phyloP scores from a whole-genome alignment of 2,329 filamentous ascomycete genomes.

The Cercospora sp. region DNA sequence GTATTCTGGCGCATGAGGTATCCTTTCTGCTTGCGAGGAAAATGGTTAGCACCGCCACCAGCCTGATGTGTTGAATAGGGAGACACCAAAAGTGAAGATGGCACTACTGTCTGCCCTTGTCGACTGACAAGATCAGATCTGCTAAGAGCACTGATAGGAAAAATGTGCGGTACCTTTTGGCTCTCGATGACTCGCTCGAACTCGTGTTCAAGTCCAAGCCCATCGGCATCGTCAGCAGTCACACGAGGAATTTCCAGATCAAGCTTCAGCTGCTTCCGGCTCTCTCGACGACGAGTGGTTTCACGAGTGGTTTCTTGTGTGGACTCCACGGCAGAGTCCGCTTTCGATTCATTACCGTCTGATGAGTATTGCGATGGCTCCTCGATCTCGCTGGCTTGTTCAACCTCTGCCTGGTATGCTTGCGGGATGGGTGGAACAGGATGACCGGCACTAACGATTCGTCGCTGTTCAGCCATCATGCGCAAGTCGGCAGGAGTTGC shows the following conservation, averaged over 20 bases:
- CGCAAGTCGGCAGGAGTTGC: slow-evolving; percentile 80
- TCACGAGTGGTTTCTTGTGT: slow-evolving; percentile 21
- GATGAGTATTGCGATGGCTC: slow-evolving; percentile 31
- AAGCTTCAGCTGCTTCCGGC: slow-evolving; percentile 30
- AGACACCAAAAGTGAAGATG: slow-evolving; percentile 17
- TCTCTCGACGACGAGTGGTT: slow-evolving; percentile 23
- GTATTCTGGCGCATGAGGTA: slow-evolving; percentile 99
- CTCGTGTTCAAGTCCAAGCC: slow-evolving; percentile 84
- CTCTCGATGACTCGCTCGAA: slow-evolving; percentile 93
- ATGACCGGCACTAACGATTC: slow-evolving; percentile 75
- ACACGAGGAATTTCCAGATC: slow-evolving; percentile 74
- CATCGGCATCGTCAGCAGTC: slow-evolving; percentile 68
- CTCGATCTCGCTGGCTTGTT: slow-evolving; percentile 21
- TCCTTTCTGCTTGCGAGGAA: slow-evolving; percentile 74
- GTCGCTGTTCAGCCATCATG: slow-evolving; percentile 81
- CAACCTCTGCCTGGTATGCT: slow-evolving; percentile 30
- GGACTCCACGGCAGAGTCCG: slow-evolving; percentile 31
- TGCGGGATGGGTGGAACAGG: slow-evolving; percentile 38
- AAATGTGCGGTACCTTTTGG: slow-evolving; percentile 76
- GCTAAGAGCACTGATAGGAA: slow-evolving; percentile 7
- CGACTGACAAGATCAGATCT: not conserved
- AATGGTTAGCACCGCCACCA: slow-evolving; percentile 45
- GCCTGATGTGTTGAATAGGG: slow-evolving; percentile 20
- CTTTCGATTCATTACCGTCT: slow-evolving; percentile 32
- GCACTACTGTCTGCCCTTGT: slow-evolving; percentile 7